Base-by-base conservation (phyloP, 768 basidiomycete genomes). In the Tremella mesenterica region DNA sequence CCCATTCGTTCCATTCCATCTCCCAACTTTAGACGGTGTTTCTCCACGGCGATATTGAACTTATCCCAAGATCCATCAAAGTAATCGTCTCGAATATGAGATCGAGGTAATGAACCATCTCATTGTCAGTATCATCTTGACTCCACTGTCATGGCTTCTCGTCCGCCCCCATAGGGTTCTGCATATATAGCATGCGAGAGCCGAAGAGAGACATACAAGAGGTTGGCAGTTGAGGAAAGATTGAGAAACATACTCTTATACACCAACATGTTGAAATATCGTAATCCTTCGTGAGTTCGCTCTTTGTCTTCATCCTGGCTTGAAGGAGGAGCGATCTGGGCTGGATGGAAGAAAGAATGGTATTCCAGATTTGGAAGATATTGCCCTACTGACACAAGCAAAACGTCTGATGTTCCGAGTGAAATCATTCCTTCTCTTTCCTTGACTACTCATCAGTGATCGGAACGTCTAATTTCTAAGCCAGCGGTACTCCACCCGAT, bases 231-330 rank as follows among this genome's bases (percentile, higher is more conserved):
- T n/a, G n/a, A n/a, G n/a, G n/a, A n/a, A n/a, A n/a, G n/a, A n/a
- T 7, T 48, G 47, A 50, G 25, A 12, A 20, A 59, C 65, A 63
- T 55, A 70, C 73, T 90, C 86, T 89, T 91, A 76, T 89, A 89
- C 71, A 88, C 90, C 9, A 92, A 79, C 88, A 93, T 93, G 28
- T 83, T 85, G 66, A 91, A 88, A 64, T 85, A 83, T 29, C 60
- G 30, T 26, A 71, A 48, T 10, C 36, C 44, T 13, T 59, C 61
- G 1, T 47, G 31, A 43, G 41, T 26, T 33, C 48, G 21, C 8
- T 43, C 39, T 3, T 74, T 66, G 18, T 60, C 64, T 47, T 52
- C 0, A 82, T 67, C 85, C 83, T 31, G 1, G 84, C 79, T 53
- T 85, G 80, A 18, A 18, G 38, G n/a, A 85, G 78, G 72, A 85